Percentiles rank a stretch among this genome's conserved stretches.
These are phyloP conservation scores for Rutstroemia sp. DNA, from an alignment of 2,329 filamentous ascomycete species.

Conservation along the genomic window DNA sequence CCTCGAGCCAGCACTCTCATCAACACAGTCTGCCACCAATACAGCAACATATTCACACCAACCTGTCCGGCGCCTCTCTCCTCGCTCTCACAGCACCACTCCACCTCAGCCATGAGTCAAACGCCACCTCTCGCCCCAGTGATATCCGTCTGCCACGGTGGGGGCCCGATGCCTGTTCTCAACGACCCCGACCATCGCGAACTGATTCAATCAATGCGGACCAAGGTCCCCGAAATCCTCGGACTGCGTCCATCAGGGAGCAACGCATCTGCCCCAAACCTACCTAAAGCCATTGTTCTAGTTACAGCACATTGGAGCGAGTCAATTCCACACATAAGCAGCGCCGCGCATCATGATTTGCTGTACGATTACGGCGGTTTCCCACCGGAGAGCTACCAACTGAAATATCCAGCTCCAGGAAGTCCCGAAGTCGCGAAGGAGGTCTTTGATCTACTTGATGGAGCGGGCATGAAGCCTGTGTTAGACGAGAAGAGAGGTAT, in stretches of 20 bases:
- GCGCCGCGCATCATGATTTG: constrained; percentile 38
- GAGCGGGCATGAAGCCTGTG: constrained; percentile 33
- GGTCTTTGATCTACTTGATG: constrained; percentile 38
- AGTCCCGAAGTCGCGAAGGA: constrained; percentile 44
- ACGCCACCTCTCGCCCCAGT: constrained; percentile 11
- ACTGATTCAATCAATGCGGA: constrained; percentile 45
- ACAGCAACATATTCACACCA: constrained; percentile 2
- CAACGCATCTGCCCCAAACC: background rate
- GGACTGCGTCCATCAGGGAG: constrained; percentile 40
- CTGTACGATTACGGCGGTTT: constrained; percentile 55
- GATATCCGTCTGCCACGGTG: constrained; percentile 22
- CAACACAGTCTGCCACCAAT: background rate
- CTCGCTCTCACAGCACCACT: background rate
- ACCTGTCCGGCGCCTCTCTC: background rate
- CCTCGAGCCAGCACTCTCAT: background rate
- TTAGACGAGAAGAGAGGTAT: constrained; percentile 21
- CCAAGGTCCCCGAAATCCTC: constrained; percentile 47
- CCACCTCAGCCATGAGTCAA: background rate
- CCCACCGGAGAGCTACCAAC: constrained; percentile 44
- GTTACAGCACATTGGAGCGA: constrained; percentile 71
- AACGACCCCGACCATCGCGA: constrained; percentile 44
- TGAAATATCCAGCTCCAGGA: constrained; percentile 50
- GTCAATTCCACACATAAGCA: constrained; percentile 47
- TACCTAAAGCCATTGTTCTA: constrained; percentile 62
- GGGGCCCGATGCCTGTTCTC: constrained; percentile 49